Percentiles rank a stretch among this genome's conserved stretches.
These are phyloP conservation scores for Lentinus tigrinus DNA, from an alignment of 768 basidiomycete species.

Conservation along the genomic window DNA sequence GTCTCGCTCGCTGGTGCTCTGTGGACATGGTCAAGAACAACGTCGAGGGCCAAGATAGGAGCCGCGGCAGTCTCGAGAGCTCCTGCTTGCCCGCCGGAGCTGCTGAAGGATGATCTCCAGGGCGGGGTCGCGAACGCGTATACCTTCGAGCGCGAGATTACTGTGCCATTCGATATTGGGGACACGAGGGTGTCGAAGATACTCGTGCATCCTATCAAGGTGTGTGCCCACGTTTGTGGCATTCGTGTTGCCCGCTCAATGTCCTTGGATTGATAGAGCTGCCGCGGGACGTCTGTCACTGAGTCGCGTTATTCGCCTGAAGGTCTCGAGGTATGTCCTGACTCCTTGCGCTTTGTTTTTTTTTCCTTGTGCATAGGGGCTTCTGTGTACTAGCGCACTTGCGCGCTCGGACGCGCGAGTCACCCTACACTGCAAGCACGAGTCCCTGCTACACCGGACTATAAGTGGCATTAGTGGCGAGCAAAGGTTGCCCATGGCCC, in stretches of 20 bases:
- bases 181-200: conserved; percentile 51
- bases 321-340: conserved; percentile 53
- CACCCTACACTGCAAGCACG: too few species aligned
- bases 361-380: background rate
- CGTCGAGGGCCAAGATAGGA: background rate
- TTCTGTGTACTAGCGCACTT: background rate
- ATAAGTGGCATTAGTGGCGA: too few species aligned
- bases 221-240: background rate
- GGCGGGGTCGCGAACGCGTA: conserved; percentile 6
- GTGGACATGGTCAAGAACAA: conserved; percentile 1
- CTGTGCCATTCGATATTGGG: conserved; percentile 30
- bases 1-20: conserved; percentile 3
- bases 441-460: too few species aligned
- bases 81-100: conserved; percentile 6
- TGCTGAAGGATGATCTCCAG: conserved; percentile 11
- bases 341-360: background rate
- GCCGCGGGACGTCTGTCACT: conserved; percentile 62
- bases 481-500: too few species aligned
- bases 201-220: conserved; percentile 36
- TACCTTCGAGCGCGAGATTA: conserved; percentile 4
- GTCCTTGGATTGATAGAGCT: conserved; percentile 52
- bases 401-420: background rate
- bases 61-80: background rate
- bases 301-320: conserved; percentile 54
- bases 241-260: background rate